Conservation (phyloP, 192 early-diverging fungal species). For the Haplosporangium gracile region DNA sequence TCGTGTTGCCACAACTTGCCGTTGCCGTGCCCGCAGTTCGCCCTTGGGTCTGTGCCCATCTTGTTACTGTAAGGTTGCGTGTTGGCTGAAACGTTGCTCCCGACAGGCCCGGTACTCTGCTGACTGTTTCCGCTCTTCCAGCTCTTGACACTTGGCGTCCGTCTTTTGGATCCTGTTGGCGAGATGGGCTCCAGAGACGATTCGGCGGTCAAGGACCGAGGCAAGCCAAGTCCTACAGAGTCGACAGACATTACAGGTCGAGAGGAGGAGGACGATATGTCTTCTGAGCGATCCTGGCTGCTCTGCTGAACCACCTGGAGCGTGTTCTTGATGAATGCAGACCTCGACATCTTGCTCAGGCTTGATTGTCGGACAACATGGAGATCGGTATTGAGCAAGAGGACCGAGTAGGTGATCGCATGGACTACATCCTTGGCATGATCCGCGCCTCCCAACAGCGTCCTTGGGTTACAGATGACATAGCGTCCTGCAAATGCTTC, state of each 20-base stretch:
- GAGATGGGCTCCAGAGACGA: conserved; percentile 1
- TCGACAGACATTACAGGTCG: neutral
- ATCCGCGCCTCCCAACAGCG: conserved; percentile 57
- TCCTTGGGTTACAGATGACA: conserved; percentile 84
- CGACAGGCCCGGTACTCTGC: conserved; percentile 8
- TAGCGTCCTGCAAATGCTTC: conserved; percentile 86
- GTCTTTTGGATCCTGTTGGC: conserved; percentile 7
- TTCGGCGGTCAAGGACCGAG: conserved; percentile 20
- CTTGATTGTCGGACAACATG: conserved; percentile 84
- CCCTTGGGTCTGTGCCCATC: conserved; percentile 34
- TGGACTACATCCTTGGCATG: conserved; percentile 83
- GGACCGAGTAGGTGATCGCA: conserved; percentile 85
- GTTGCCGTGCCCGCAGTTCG: conserved; percentile 43
- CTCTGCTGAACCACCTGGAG: conserved; percentile 58
- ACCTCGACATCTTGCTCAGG: conserved; percentile 80
- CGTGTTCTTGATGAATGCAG: conserved; percentile 81
- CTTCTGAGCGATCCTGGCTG: conserved; percentile 31
- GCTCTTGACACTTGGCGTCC: conserved; percentile 56
- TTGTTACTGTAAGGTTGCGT: conserved; percentile 3
- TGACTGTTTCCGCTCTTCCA: conserved; percentile 57
- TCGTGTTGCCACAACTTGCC: conserved; percentile 66
- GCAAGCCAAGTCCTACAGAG: conserved; percentile 10
- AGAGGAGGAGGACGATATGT: neutral
- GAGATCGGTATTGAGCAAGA: conserved; percentile 94
- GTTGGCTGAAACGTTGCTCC: neutral